These are phyloP conservation scores for Vishniacozyma victoriae DNA, from an alignment of 768 basidiomycete genomes.

Conservation along the genomic window DNA sequence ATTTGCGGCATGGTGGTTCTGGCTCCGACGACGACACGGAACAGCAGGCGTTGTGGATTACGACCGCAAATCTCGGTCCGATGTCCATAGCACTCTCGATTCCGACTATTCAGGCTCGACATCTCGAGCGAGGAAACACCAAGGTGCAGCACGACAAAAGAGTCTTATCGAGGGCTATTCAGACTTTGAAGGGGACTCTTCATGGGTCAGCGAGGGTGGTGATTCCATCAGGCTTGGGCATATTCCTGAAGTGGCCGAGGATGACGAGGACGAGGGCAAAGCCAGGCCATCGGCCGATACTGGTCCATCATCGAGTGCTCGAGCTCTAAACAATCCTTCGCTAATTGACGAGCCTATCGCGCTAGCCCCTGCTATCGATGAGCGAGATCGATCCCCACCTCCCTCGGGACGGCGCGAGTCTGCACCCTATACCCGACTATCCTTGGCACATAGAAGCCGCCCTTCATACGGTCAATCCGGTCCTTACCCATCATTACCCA, in stretches of 20 bases:
- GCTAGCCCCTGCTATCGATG: too few species aligned
- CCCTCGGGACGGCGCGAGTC: too few species aligned
- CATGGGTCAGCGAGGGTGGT: conserved; percentile 33
- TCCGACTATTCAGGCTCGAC: conserved; percentile 15
- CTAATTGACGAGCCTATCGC: too few species aligned
- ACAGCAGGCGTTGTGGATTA: conserved; percentile 22
- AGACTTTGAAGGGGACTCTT: conserved; percentile 38
- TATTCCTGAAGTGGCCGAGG: conserved; percentile 26
- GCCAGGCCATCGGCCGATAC: too few species aligned
- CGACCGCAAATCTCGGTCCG: not conserved
- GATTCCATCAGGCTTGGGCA: conserved; percentile 33
- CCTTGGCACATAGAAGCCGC: too few species aligned
- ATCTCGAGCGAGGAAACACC: conserved; percentile 33
- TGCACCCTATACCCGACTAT: too few species aligned
- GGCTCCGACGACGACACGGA: conserved; percentile 39
- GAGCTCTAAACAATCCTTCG: too few species aligned
- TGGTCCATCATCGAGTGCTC: too few species aligned
- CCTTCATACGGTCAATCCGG: too few species aligned
- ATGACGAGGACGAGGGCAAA: conserved; percentile 17
- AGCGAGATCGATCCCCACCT: too few species aligned
- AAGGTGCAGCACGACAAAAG: conserved; percentile 35
- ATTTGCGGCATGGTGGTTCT: conserved; percentile 47
- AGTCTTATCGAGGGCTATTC: conserved; percentile 43
- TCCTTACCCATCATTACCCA: too few species aligned
- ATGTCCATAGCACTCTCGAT: conserved; percentile 3